phyloP scores from a whole-genome alignment of 495 filamentous ascomycete species.

The Penicillium egyptiacum region DNA sequence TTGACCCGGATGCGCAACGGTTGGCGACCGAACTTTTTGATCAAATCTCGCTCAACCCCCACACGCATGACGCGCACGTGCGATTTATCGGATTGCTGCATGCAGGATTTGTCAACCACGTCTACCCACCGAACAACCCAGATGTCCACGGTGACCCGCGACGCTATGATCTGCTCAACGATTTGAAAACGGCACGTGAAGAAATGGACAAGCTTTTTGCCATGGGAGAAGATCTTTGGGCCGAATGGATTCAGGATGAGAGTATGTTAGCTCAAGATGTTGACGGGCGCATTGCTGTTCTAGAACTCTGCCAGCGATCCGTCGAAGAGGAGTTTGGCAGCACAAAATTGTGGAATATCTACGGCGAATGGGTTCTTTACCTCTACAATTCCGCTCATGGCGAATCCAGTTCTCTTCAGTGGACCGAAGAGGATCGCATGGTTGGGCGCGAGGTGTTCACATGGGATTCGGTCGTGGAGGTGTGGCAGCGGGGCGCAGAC shows the following conservation, averaged over 20 bases:
- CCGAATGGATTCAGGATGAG: slow-evolving; percentile 65
- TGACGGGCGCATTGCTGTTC: slow-evolving; percentile 70
- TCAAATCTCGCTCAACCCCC: slow-evolving; percentile 59
- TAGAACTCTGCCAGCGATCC: slow-evolving; percentile 80
- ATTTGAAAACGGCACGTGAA: slow-evolving; percentile 62
- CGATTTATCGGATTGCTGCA: slow-evolving; percentile 65
- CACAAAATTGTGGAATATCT: slow-evolving; percentile 81
- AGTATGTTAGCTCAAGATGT: slow-evolving; percentile 57
- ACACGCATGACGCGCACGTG: slow-evolving; percentile 64
- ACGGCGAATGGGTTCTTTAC: slow-evolving; percentile 82
- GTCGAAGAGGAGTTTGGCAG: slow-evolving; percentile 81
- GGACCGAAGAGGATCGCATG: slow-evolving; percentile 74
- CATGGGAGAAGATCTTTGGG: slow-evolving; percentile 64
- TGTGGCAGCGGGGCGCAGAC: slow-evolving; percentile 76
- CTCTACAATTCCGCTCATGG: slow-evolving; percentile 64
- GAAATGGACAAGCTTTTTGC: slow-evolving; percentile 67
- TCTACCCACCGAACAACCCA: slow-evolving; percentile 49
- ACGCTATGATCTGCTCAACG: slow-evolving; percentile 58
- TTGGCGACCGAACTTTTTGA: slow-evolving; percentile 53
- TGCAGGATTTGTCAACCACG: slow-evolving; percentile 59
- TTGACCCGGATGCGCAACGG: slow-evolving; percentile 55
- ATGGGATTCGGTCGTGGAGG: slow-evolving; percentile 68
- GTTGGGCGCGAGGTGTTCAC: slow-evolving; percentile 78
- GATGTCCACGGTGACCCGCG: slow-evolving; percentile 47
- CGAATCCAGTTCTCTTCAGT: slow-evolving; percentile 57